Base-by-base conservation (phyloP, 768 basidiomycete genomes). In the Lactarius deliciosus region DNA sequence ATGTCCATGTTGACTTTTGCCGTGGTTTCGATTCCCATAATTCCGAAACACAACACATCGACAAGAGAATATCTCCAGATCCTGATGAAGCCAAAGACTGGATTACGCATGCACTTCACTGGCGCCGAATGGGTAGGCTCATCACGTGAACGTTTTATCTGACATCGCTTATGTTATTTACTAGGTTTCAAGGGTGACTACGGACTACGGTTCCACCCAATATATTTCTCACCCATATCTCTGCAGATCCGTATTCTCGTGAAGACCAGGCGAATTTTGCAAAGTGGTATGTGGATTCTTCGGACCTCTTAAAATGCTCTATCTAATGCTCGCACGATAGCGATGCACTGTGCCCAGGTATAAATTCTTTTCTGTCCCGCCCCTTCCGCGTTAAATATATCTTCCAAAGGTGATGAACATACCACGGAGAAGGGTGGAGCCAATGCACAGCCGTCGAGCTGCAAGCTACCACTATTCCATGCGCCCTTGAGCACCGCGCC, bases 1-100 rank as follows among this genome's bases (percentile, higher is more conserved):
- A 87, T 61, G 75, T 76, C 1, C 86, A 87, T 70, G 74, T 87
- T 43, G 85, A 82, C 68, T 83, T 81, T 63, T 87, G 86, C 69
- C 80, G 84, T 1, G 76, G 81, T 1, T 22, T 13, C 22, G 71
- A 76, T 40, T 60, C 70, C 3, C 87, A 86, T 71, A 80, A 77
- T 1, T 68, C 77, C 2, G 83, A 84, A 16, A 61, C 80, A 11
- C 76, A 83, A 64, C 86, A 87, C 65, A 76, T 85, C 43, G 68
- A 50, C 4, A 74, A 71, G 22, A 75, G 74, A 28, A 72, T 87
- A 57, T 73, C 75, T 0, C 86, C 86, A 2, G 68, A 82, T 38
- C 82, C 84, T 0, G 73, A 77, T 32, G 73, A 74, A 38, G 58
- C 79, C 0, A 88, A 88, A 69, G 86, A 88, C 64, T 78, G 75